Evolutionary conservation across 306 rosid species (phyloP).

Genomic region (Fragaria iinumae): DNA sequence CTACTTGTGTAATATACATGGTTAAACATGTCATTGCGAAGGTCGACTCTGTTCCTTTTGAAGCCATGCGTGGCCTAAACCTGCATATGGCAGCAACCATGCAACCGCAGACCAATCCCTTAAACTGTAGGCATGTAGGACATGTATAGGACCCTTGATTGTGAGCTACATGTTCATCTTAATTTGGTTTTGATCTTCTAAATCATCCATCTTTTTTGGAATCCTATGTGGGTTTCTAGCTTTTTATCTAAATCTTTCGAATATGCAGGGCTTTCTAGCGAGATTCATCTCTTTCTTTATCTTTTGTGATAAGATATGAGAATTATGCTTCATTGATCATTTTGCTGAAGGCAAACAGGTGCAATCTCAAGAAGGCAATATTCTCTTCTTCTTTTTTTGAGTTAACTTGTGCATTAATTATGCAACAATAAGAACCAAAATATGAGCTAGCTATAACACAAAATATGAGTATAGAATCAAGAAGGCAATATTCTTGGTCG

Average conservation of each 20-base stretch:
- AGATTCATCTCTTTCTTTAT: conserved; percentile 39
- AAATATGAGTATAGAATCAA: too few species aligned
- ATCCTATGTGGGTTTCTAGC: conserved; percentile 50
- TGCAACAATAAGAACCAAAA: too few species aligned
- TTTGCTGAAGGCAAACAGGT: conserved; percentile 9
- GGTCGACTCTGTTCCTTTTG: conserved; percentile 32
- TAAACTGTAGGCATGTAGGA: conserved; percentile 32
- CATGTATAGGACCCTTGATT: conserved; percentile 47
- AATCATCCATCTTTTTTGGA: conserved; percentile 35
- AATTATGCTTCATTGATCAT: conserved; percentile 33
- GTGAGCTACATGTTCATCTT: conserved; percentile 13
- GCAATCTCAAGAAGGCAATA: neutral
- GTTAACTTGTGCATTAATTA: too few species aligned
- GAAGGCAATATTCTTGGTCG: conserved; percentile 5
- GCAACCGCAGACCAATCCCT: conserved; percentile 31
- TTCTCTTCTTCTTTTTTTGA: too few species aligned
- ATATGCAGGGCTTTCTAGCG: conserved; percentile 36
- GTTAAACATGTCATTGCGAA: conserved; percentile 34
- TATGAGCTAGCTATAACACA: too few species aligned
- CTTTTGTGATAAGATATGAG: conserved; percentile 39
- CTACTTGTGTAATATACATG: conserved; percentile 20
- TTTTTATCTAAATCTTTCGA: conserved; percentile 36
- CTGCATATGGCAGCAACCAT: conserved; percentile 39
- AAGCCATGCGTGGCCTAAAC: conserved; percentile 42
- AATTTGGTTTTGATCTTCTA: conserved; percentile 16